These are phyloP conservation scores for Avicennia marina DNA, from an alignment of 257 asterid genomes.

Conservation along the genomic window DNA sequence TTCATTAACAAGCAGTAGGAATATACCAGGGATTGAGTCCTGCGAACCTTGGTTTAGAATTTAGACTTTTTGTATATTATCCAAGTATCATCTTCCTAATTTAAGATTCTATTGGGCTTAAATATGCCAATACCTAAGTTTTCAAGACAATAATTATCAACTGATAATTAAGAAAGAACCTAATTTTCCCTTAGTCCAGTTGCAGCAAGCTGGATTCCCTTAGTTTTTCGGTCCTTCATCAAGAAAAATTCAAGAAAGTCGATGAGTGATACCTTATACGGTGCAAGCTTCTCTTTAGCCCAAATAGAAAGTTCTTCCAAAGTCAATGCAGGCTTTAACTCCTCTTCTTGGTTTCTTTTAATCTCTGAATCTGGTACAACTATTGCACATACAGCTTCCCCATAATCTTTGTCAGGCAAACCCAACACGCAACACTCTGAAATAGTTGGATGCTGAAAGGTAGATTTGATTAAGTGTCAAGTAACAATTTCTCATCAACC, in stretches of 20 bases:
- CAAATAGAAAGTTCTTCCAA: slow-evolving; percentile 69
- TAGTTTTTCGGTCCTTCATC: no score
- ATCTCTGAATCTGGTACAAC: slow-evolving; percentile 62
- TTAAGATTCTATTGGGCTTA: no score
- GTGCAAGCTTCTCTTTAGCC: slow-evolving; percentile 97
- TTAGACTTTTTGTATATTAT: no score
- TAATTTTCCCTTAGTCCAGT: no score
- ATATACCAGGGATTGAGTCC: no score
- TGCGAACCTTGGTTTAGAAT: no score
- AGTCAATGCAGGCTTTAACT: slow-evolving; percentile 66
- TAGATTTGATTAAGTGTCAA: slow-evolving; percentile 10
- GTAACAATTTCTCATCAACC: not conserved
- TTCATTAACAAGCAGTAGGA: no score
- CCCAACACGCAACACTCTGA: slow-evolving; percentile 95
- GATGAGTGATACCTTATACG: slow-evolving; percentile 66
- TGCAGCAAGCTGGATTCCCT: no score
- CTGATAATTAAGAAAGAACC: no score
- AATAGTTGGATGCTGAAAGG: slow-evolving; percentile 67
- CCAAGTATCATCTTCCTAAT: no score
- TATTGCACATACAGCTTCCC: slow-evolving; percentile 81
- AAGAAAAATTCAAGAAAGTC: not conserved
- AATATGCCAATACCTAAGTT: no score
- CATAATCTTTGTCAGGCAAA: slow-evolving; percentile 82
- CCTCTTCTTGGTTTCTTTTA: slow-evolving; percentile 51
- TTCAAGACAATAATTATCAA: no score